Conservation (phyloP, 2,329 filamentous ascomycete species). For the Ambrosiella beaveri region DNA sequence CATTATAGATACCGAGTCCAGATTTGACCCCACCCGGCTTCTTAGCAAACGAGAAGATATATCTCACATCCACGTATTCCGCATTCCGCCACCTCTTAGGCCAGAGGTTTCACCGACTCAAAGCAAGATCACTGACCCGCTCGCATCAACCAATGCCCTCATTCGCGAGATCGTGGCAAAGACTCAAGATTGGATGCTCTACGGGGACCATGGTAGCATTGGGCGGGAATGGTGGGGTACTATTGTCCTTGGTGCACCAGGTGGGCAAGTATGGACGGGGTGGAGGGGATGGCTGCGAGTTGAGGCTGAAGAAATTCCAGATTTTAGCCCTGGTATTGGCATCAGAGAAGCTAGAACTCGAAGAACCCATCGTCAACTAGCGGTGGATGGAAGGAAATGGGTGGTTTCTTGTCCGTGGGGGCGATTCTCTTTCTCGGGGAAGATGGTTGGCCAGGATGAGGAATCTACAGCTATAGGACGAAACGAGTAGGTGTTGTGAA, state of each 20-base stretch:
- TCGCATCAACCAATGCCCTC: slow-evolving; percentile 13
- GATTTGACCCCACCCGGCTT: slow-evolving; percentile 36
- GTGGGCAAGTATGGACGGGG: slow-evolving; percentile 18
- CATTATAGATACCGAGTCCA: slow-evolving; percentile 36
- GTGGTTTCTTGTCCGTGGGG: slow-evolving; percentile 28
- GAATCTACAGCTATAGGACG: background rate
- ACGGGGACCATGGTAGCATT: slow-evolving; percentile 27
- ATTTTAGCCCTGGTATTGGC: slow-evolving; percentile 24
- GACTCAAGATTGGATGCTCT: slow-evolving; percentile 33
- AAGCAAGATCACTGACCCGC: background rate
- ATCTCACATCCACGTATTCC: slow-evolving; percentile 33
- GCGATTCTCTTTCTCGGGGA: slow-evolving; percentile 24
- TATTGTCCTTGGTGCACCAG: slow-evolving; percentile 31
- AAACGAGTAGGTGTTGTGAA: background rate
- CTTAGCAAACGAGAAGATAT: slow-evolving; percentile 24
- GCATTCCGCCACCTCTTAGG: background rate
- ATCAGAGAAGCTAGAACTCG: slow-evolving; percentile 29
- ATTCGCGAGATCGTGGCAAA: slow-evolving; percentile 23
- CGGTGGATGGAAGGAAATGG: slow-evolving; percentile 26
- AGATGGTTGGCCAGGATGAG: background rate
- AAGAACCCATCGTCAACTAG: slow-evolving; percentile 23
- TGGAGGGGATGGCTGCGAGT: slow-evolving; percentile 34
- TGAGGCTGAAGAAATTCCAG: slow-evolving; percentile 25
- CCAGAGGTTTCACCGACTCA: background rate
- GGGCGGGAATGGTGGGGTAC: slow-evolving; percentile 41